Conservation (phyloP, 257 asterid genomes). For the Petrea volubilis region DNA sequence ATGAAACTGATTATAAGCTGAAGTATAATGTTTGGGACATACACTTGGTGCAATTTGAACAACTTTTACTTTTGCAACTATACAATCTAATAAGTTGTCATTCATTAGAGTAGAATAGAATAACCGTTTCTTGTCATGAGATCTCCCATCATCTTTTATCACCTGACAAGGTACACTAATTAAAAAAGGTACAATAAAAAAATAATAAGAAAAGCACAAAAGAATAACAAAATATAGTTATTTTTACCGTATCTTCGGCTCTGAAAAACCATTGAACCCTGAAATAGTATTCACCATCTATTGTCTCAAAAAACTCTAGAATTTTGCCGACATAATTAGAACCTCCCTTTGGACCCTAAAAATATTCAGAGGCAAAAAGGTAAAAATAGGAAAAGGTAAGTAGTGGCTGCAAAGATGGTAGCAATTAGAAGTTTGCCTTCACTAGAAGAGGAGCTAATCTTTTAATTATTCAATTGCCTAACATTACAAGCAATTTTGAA, state of each 20-base stretch:
- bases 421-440: not conserved
- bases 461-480: not conserved
- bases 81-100: conserved; percentile 49
- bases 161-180: conserved; percentile 32
- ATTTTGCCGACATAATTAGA: conserved; percentile 48
- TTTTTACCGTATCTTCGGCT: conserved; percentile 52
- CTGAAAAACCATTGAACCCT: conserved; percentile 57
- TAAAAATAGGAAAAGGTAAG: conserved; percentile 19
- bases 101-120: conserved; percentile 51
- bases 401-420: not conserved
- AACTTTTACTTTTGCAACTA: conserved; percentile 51
- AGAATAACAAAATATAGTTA: not conserved
- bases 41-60: conserved; percentile 44
- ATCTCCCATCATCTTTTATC: conserved; percentile 39
- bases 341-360: conserved; percentile 46
- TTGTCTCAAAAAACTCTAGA: conserved; percentile 45
- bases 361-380: conserved; percentile 6
- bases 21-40: conserved; percentile 27
- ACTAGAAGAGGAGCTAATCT: not conserved
- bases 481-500: not conserved
- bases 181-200: not conserved
- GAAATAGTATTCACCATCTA: conserved; percentile 46
- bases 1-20: not conserved
- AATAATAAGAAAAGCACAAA: not conserved
- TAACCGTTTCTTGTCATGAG: conserved; percentile 50